phyloP scores from a whole-genome alignment of 1,284 basidiomycete species.

The Moniliella sp. region DNA sequence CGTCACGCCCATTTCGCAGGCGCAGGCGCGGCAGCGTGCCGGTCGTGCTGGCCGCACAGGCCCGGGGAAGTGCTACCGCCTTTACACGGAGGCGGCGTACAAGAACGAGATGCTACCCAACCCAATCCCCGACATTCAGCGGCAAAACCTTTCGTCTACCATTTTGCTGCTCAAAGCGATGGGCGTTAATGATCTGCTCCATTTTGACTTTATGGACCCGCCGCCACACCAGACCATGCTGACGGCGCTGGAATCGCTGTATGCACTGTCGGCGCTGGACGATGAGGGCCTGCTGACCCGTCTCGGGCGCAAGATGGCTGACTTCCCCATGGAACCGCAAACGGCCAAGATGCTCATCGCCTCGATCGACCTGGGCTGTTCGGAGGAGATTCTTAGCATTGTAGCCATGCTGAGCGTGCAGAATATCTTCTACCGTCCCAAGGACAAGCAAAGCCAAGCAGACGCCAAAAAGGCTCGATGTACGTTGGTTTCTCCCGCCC shows the following conservation, averaged over 20 bases:
- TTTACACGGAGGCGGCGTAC: conserved; percentile 92
- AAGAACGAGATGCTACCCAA: conserved; percentile 97
- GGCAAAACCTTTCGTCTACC: conserved; percentile 74
- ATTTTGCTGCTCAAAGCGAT: conserved; percentile 92
- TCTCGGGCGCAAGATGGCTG: conserved; percentile 91
- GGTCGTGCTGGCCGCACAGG: conserved; percentile 93
- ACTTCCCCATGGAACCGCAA: conserved; percentile 91
- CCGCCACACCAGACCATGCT: conserved; percentile 87
- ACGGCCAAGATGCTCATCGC: conserved; percentile 76
- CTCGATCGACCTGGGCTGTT: conserved; percentile 76
- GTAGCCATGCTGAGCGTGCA: conserved; percentile 94
- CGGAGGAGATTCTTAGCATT: conserved; percentile 85
- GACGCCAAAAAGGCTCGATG: conserved; percentile 90
- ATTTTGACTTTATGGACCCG: conserved; percentile 98
- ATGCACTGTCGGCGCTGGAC: conserved; percentile 81
- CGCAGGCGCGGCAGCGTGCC: conserved; percentile 78
- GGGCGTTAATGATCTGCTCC: conserved; percentile 91
- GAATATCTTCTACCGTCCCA: conserved; percentile 86
- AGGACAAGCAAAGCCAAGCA: conserved; percentile 94
- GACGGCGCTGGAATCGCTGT: conserved; percentile 75
- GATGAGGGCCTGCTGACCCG: conserved; percentile 85
- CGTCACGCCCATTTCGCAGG: conserved; percentile 94
- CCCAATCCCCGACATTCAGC: conserved; percentile 87
- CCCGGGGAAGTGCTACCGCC: conserved; percentile 88
- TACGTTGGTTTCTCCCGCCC: conserved; percentile 45